phyloP scores from a whole-genome alignment of 1,284 basidiomycete species.

The Ceratobasidium sp. region DNA sequence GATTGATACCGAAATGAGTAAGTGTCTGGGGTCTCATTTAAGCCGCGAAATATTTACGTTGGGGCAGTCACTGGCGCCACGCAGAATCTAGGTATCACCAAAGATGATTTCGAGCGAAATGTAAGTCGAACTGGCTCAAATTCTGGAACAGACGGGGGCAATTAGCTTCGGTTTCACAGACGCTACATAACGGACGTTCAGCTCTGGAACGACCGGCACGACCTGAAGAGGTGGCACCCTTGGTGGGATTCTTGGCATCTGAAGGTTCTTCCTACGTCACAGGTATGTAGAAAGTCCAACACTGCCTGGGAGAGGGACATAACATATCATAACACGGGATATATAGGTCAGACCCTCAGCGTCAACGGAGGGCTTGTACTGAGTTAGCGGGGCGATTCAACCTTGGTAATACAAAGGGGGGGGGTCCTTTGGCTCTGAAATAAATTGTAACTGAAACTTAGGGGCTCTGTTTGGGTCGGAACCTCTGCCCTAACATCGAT shows the following conservation, averaged over 20 bases:
- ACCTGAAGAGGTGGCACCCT: conserved; percentile 38
- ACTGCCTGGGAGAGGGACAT: background rate
- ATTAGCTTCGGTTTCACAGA: background rate
- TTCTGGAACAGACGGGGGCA: background rate
- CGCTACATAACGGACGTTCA: background rate
- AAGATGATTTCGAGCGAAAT: conserved; percentile 38
- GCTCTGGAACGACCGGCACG: conserved; percentile 47
- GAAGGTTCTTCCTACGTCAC: conserved; percentile 51
- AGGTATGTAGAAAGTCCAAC: conserved; percentile 42
- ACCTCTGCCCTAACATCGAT: too few species aligned
- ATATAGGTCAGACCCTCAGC: conserved; percentile 26
- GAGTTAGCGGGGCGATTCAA: too few species aligned
- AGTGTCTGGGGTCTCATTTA: conserved; percentile 9
- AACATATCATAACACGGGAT: background rate
- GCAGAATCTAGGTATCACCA: conserved; percentile 11
- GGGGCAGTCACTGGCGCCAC: conserved; percentile 51
- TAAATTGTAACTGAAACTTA: too few species aligned
- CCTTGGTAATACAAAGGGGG: too few species aligned
- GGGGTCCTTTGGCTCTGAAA: too few species aligned
- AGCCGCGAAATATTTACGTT: background rate
- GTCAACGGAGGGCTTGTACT: conserved; percentile 13
- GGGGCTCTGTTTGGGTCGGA: too few species aligned
- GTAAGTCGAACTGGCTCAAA: conserved; percentile 20
- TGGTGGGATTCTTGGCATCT: conserved; percentile 49
- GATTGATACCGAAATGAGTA: conserved; percentile 47